phyloP scores from a whole-genome alignment of 108 stramenopile species.

The Nitzschia sp. region DNA sequence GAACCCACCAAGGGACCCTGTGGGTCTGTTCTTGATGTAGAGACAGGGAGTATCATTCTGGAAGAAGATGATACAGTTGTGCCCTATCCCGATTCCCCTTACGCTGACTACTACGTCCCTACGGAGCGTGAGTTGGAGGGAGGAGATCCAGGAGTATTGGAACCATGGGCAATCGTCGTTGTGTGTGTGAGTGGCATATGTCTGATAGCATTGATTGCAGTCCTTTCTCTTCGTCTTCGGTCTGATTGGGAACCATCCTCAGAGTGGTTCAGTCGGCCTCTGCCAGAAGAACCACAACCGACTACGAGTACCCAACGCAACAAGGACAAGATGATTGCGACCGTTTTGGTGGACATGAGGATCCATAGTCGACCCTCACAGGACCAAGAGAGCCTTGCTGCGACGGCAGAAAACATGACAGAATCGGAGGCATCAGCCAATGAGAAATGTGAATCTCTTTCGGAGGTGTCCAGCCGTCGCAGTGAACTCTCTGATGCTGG shows the following conservation, averaged over 20 bases:
- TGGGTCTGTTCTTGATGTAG: slow-evolving; percentile 6
- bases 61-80: slow-evolving; percentile 9
- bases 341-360: slow-evolving; percentile 69
- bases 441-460: slow-evolving; percentile 19
- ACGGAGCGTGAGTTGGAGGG: slow-evolving; percentile 13
- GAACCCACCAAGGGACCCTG: neutral
- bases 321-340: slow-evolving; percentile 85
- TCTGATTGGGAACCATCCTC: neutral
- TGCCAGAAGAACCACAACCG: neutral
- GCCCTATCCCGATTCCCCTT: slow-evolving; percentile 25
- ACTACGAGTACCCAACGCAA: slow-evolving; percentile 24
- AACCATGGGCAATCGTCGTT: slow-evolving; percentile 8
- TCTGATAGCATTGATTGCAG: neutral
- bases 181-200: neutral
- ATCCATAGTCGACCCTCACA: slow-evolving; percentile 18
- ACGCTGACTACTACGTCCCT: slow-evolving; percentile 38
- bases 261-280: slow-evolving; percentile 1
- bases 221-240: neutral
- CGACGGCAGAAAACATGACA: slow-evolving; percentile 32
- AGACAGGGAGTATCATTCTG: neutral
- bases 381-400: slow-evolving; percentile 27
- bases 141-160: slow-evolving; percentile 10
- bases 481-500: slow-evolving; percentile 17
- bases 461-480: slow-evolving; percentile 28
- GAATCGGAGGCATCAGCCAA: slow-evolving; percentile 27